These are phyloP conservation scores for Mortierella sp. DNA, from an alignment of 371 early-diverging fungal species.

Conservation along the genomic window DNA sequence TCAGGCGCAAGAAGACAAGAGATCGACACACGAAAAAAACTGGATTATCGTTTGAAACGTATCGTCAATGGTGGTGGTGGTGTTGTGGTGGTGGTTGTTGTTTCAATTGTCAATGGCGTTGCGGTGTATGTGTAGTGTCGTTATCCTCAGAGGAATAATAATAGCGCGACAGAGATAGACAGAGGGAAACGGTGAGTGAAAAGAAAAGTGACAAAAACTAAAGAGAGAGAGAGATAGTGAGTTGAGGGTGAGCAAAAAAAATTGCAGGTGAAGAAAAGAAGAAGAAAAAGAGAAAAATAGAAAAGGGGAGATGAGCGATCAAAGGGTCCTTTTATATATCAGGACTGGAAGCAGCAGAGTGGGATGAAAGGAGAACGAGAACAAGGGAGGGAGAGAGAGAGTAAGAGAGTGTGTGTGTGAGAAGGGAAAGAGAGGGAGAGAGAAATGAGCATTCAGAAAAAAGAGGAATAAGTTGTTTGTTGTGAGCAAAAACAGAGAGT, in stretches of 20 bases:
- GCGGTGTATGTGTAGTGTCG: neutral
- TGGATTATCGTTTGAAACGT: neutral
- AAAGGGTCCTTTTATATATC: constrained; percentile 9
- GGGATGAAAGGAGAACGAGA: neutral
- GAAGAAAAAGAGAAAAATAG: constrained; percentile 2
- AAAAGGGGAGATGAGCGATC: constrained; percentile 3
- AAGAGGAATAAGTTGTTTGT: neutral
- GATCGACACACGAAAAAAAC: neutral
- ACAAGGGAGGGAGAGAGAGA: constrained; percentile 7
- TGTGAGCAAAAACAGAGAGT: neutral
- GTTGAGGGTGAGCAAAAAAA: constrained; percentile 1
- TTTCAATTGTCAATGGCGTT: neutral
- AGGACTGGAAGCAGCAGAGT: neutral
- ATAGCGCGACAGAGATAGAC: neutral
- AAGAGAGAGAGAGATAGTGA: neutral
- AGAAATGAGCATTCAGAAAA: constrained; percentile 8
- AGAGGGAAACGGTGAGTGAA: neutral
- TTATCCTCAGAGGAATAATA: neutral
- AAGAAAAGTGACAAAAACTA: constrained; percentile 3
- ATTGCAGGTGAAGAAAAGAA: constrained; percentile 5
- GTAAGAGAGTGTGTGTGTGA: neutral
- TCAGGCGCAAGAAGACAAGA: neutral
- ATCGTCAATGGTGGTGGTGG: neutral
- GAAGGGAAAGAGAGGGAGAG: neutral
- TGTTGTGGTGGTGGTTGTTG: neutral